Base-by-base conservation (phyloP, 176 grass and related monocot species). In the Chloris gayana region DNA sequence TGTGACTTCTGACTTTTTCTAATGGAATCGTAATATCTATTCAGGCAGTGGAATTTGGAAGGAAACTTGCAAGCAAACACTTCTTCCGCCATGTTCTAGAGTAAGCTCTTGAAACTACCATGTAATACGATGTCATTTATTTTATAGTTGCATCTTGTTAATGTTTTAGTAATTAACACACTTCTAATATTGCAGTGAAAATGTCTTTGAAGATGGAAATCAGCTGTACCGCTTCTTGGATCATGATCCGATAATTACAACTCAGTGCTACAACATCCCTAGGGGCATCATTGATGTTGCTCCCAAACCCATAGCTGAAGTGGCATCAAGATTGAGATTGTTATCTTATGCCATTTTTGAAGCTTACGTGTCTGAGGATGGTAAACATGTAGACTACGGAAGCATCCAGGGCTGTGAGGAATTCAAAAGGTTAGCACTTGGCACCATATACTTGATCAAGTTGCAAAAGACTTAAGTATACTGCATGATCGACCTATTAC, bases 121-220 rank as follows among this genome's bases (percentile, higher is more conserved):
- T 74, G 17, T 27, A 54, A 22, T 84, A 27, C 24, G n/a, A n/a
- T 61, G 46, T 30, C 32, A 57, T 47, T 64, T 88, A 15, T 35
- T 46, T 64, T 64, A 46, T 64, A 34, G 61, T 37, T 62, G 57
- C 72, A 63, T 37, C 26, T 66, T 74, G 24, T 32, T 83, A 51
- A 49, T 46, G 18, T 50, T n/a, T 50, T 5, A 18, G 47, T 50
- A 17, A 74, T 69, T 44, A 72, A 70, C 69, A 75, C 22, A 76
- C 27, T 78, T 85, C 44, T 77, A 57, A 10, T 67, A 51, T 60
- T 90, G 69, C 83, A 98, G 95, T 81, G 95, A 98, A 83, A 89
- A 92, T 84, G 70, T 87, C 61, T 92, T 98, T 67, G 92, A 98
- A 86, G 95, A 98, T 91, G 91, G 91, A 85, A 98, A 94, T 81